These are phyloP conservation scores for Agaricus sinodeliciosus DNA, from an alignment of 768 basidiomycete species.

Conservation along the genomic window DNA sequence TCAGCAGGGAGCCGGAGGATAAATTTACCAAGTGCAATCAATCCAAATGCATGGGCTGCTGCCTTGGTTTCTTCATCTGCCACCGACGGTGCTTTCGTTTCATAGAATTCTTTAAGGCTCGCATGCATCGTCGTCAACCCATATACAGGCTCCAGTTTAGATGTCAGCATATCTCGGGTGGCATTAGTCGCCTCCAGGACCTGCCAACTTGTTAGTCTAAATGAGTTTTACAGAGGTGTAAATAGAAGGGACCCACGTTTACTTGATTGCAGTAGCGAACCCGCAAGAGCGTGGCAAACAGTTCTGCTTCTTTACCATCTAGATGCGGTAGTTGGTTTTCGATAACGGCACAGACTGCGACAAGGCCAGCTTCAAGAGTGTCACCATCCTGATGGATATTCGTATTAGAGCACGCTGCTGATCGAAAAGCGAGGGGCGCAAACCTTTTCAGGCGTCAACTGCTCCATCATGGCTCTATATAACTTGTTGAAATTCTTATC, in stretches of 20 bases:
- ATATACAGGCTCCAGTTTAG: slow-evolving; percentile 75
- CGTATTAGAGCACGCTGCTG: neutral
- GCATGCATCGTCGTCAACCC: slow-evolving; percentile 81
- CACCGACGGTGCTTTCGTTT: slow-evolving; percentile 35
- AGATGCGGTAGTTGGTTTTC: slow-evolving; percentile 66
- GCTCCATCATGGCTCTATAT: slow-evolving; percentile 58
- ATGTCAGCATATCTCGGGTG: slow-evolving; percentile 69
- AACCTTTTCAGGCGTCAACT: slow-evolving; percentile 60
- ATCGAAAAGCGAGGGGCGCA: slow-evolving; percentile 14
- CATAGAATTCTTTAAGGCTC: slow-evolving; percentile 57
- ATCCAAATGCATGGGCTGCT: slow-evolving; percentile 71
- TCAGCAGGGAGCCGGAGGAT: slow-evolving; percentile 74
- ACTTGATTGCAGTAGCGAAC: slow-evolving; percentile 68
- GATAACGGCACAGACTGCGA: slow-evolving; percentile 79
- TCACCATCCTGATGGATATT: slow-evolving; percentile 45
- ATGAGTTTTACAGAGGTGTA: slow-evolving; percentile 2
- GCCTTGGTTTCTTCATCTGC: slow-evolving; percentile 50
- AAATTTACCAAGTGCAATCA: slow-evolving; percentile 80
- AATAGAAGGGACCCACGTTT: slow-evolving; percentile 42
- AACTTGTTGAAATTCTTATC: slow-evolving; percentile 65
- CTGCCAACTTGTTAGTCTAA: slow-evolving; percentile 28
- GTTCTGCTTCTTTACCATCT: slow-evolving; percentile 73
- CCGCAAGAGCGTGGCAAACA: slow-evolving; percentile 65
- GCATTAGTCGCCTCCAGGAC: slow-evolving; percentile 79
- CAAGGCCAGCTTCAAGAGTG: slow-evolving; percentile 70